Conservation (phyloP, 345 rosid species). For the Camelina sativa region DNA sequence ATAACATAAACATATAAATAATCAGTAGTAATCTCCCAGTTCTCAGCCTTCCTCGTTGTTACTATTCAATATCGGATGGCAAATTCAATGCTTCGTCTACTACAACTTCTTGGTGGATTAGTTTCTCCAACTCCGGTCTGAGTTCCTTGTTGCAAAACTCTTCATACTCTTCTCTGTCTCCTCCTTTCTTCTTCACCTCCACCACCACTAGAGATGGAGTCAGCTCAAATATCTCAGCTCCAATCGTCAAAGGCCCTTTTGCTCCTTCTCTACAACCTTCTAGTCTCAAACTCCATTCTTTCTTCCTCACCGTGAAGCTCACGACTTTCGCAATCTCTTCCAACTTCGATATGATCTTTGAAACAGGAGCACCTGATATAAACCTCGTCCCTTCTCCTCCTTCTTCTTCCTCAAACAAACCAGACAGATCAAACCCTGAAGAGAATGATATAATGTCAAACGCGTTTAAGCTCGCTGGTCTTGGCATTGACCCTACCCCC, state of each 20-base stretch:
- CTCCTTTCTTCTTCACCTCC: constrained; percentile 90
- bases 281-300: constrained; percentile 73
- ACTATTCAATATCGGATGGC: constrained; percentile 69
- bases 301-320: constrained; percentile 77
- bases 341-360: constrained; percentile 63
- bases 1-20: constrained; percentile 14
- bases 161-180: constrained; percentile 77
- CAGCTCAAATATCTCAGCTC: constrained; percentile 69
- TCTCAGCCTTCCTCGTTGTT: constrained; percentile 35
- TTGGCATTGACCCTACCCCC: constrained; percentile 46
- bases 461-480: constrained; percentile 72
- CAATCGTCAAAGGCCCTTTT: constrained; percentile 65
- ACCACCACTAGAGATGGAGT: constrained; percentile 71
- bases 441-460: constrained; percentile 77
- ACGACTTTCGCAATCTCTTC: constrained; percentile 74
- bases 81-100: constrained; percentile 47
- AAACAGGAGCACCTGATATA: constrained; percentile 65
- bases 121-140: constrained; percentile 72
- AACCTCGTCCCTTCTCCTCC: constrained; percentile 67
- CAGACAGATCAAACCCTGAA: constrained; percentile 72
- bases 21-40: neutral
- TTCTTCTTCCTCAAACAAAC: constrained; percentile 77
- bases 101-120: constrained; percentile 45
- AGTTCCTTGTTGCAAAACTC: constrained; percentile 75
- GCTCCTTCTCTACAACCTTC: constrained; percentile 72